Evolutionary conservation across 768 basidiomycete species (phyloP), one percentile per base, ranked within the genome.

Genomic region (Imleria badia): DNA sequence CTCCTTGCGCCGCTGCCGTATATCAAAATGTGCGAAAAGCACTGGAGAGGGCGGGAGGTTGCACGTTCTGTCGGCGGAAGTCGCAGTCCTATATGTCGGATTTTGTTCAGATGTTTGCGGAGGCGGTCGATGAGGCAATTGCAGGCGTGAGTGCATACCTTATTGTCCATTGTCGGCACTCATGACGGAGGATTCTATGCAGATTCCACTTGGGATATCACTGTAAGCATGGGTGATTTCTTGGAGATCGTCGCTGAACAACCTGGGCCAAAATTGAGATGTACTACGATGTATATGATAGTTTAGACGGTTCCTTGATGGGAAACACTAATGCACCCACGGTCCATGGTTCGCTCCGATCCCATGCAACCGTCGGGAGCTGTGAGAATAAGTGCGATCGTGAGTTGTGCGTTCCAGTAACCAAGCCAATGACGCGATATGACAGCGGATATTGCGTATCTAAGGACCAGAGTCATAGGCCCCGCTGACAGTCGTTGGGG

Each of bases 91-190:
- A 59, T 14, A 58, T 70, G 55, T 48, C 45, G n/a, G 58, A 66
- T n/a, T 68, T 70, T 43, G 54, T 52, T 33, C 48, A 47, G 44
- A 62, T 45, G 14, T 69, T 70, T 51, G 63, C 56, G 5, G 52
- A 59, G 36, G 63, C 67, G 14, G 52, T 68, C 1, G 54, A 69
- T 1, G 55, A 53, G 43, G 54, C 48, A 3, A 49, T 67, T 39
- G 55, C 60, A 19, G 38, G 48, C 3, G 66, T 70, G 35, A 66
- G 63, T 55, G 22, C 17, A 35, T 35, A 26, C 33, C n/a, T 29
- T n/a, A 2, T 43, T 42, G 11, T 20, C 35, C 35, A 30, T 12
- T 34, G n/a, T 40, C 31, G n/a, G 11, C 22, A 35, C 51, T 39
- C 30, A 19, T 45, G 42, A 53, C 43, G 10, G 20, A 48, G 20